A percentile compares a stretch with the other conserved stretches of the same genome.
Conservation (phyloP, 495 filamentous ascomycete species). For the Aspergillus bridgeri region DNA sequence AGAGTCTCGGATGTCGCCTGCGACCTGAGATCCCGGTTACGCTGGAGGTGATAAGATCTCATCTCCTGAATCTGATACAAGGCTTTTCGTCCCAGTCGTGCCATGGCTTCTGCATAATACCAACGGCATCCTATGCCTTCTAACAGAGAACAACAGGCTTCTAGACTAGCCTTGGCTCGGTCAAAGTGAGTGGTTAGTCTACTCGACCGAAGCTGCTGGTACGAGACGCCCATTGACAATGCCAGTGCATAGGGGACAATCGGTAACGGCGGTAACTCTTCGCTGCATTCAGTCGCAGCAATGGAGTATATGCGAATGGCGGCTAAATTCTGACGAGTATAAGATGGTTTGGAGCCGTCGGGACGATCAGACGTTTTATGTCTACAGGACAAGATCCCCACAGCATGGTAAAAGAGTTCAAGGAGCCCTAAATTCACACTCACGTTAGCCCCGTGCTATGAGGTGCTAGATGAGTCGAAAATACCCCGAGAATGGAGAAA, state of each 20-base stretch:
- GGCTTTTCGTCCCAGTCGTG: slow-evolving; percentile 49
- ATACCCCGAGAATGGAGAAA: background rate
- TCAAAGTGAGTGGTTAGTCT: slow-evolving; percentile 59
- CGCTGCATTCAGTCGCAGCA: slow-evolving; percentile 49
- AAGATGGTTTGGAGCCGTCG: slow-evolving; percentile 44
- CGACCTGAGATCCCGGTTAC: background rate
- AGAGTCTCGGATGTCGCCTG: background rate
- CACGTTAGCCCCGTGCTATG: background rate
- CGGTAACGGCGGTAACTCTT: slow-evolving; percentile 55
- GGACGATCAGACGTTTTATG: slow-evolving; percentile 34
- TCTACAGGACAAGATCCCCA: slow-evolving; percentile 58
- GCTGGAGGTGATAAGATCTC: background rate
- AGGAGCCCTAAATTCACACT: slow-evolving; percentile 46
- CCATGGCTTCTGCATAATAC: slow-evolving; percentile 61
- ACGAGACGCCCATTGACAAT: slow-evolving; percentile 65
- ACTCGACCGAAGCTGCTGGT: slow-evolving; percentile 66
- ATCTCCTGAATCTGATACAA: slow-evolving; percentile 29
- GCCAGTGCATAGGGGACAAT: slow-evolving; percentile 66
- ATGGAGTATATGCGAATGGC: slow-evolving; percentile 63
- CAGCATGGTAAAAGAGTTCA: slow-evolving; percentile 67
- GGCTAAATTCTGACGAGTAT: slow-evolving; percentile 59
- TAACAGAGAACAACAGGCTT: slow-evolving; percentile 54
- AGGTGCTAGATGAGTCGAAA: too few species aligned
- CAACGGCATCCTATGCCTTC: slow-evolving; percentile 55
- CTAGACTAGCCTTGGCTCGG: slow-evolving; percentile 58